Evolutionary conservation across 2,329 filamentous ascomycete species (phyloP).

Genomic region (Aspergillus eucalypticola): DNA sequence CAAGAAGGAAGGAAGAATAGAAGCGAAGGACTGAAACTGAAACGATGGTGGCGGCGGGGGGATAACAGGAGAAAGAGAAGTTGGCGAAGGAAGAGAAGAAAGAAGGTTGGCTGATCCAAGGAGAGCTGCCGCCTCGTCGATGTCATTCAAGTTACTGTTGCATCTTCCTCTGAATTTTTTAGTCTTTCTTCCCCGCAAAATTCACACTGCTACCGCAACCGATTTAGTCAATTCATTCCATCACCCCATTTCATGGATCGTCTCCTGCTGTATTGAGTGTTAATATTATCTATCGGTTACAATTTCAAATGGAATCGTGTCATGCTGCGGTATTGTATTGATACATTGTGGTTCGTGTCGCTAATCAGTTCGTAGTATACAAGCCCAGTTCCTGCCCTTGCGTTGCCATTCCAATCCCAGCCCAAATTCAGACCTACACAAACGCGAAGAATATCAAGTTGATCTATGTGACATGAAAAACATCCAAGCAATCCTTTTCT

Average conservation of each 20-base stretch:
- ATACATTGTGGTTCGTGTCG: constrained; percentile 30
- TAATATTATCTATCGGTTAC: too few species aligned
- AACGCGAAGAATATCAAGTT: constrained; percentile 1
- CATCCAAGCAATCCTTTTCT: constrained; percentile 6
- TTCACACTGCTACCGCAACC: neutral
- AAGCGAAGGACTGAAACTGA: constrained; percentile 3
- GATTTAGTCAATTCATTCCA: neutral
- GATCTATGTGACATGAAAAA: constrained; percentile 9
- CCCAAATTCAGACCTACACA: constrained; percentile 7
- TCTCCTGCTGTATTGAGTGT: too few species aligned
- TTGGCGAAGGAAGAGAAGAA: constrained; percentile 4
- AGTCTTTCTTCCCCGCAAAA: neutral
- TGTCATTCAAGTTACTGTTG: constrained; percentile 6
- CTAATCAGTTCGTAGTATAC: constrained; percentile 29
- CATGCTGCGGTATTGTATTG: constrained; percentile 20
- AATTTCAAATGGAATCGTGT: neutral
- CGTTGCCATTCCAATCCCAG: constrained; percentile 3
- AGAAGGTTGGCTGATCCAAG: constrained; percentile 5
- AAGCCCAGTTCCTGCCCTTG: constrained; percentile 7
- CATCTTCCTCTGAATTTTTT: neutral
- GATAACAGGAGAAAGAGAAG: neutral
- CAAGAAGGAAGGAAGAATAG: constrained; percentile 3
- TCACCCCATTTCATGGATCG: neutral
- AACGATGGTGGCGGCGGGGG: neutral
- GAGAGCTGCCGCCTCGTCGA: constrained; percentile 6